Percentiles rank a stretch among this genome's conserved stretches.
Conservation (phyloP, 805 yeast species). For the Wickerhamomyces alni region DNA sequence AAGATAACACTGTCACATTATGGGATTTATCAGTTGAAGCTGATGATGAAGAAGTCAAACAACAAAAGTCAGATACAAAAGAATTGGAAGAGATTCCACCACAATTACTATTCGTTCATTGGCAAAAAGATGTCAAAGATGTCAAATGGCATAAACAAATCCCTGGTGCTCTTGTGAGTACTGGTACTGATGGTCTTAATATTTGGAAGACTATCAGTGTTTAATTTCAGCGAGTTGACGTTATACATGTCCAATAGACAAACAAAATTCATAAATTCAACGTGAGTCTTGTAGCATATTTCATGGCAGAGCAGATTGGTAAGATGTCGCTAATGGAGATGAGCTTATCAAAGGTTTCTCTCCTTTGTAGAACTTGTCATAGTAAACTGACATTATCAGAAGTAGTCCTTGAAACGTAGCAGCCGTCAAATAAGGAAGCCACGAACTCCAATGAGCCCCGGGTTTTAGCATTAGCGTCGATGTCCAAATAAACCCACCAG, state of each 20-base stretch:
- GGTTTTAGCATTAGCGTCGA: constrained; percentile 63
- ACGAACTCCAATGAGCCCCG: constrained; percentile 80
- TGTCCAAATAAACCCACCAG: constrained; percentile 83
- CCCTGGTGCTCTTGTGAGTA: constrained; percentile 90
- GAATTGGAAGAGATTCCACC: constrained; percentile 92
- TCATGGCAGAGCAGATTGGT: neutral
- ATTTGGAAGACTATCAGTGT: constrained; percentile 97
- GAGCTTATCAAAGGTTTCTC: neutral
- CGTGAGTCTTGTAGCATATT: too few relatives aligned
- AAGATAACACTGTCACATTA: constrained; percentile 92
- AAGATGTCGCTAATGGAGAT: too few relatives aligned
- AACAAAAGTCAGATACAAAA: constrained; percentile 69
- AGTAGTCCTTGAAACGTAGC: constrained; percentile 61
- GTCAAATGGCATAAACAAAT: constrained; percentile 97
- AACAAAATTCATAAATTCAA: neutral
- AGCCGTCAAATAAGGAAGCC: constrained; percentile 75
- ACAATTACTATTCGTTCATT: constrained; percentile 91
- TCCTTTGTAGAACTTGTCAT: constrained; percentile 15
- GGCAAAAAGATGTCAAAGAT: constrained; percentile 97
- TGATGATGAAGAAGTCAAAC: constrained; percentile 92
- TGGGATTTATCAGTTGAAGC: constrained; percentile 99
- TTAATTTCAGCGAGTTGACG: constrained; percentile 25
- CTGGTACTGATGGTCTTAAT: constrained; percentile 93
- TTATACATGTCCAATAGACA: neutral
- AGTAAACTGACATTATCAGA: constrained; percentile 57